Base-by-base conservation (phyloP, 2,329 filamentous ascomycete species). In the Raffaelea arxii region DNA sequence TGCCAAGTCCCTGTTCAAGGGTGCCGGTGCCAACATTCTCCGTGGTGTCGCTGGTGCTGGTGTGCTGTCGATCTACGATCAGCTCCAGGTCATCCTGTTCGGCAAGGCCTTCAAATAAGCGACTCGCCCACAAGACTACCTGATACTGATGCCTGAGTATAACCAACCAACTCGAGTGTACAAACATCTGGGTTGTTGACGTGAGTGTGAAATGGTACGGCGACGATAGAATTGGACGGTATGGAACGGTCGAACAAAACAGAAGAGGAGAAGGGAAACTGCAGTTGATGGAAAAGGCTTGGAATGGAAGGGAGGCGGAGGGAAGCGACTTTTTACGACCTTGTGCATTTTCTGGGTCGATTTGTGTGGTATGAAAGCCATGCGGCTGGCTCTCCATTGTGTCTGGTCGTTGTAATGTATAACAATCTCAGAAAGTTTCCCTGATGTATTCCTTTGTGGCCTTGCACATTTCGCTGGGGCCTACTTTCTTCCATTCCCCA, bases 21-120 rank as follows among this genome's bases (percentile, higher is more conserved):
- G 92, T 90, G 92, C 92, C 70, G 92, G 92, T 88, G 92, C 92
- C 83, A 98, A 98, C 88, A 98, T 98, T 69, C 92, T 98, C 78
- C 92, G 92, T 95, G 94, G 92, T 96, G 92, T 98, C 68, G 92
- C 92, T 68, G 94, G 92, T 88, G 92, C 92, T 78, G 92, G 92
- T 98, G 92, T 98, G 70, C 82, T 98, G 71, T 98, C 92, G 73
- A 96, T 98, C 88, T 98, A 98, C 78, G 92, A 98, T 74, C 91
- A 97, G 82, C 87, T 87, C 72, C 92, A 98, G 86, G 82, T 98
- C 71, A 75, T 98, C 72, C 75, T 98, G 74, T 98, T 98, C 87
- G 92, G 92, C 74, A 97, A 98, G 90, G 87, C 89, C 80, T 98
- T 90, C 90, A 94, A 94, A 65, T 64, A 63, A 62, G 59, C 54